Conservation (phyloP, 148 eudicot genomes). For the Amaranthus cruentus region DNA sequence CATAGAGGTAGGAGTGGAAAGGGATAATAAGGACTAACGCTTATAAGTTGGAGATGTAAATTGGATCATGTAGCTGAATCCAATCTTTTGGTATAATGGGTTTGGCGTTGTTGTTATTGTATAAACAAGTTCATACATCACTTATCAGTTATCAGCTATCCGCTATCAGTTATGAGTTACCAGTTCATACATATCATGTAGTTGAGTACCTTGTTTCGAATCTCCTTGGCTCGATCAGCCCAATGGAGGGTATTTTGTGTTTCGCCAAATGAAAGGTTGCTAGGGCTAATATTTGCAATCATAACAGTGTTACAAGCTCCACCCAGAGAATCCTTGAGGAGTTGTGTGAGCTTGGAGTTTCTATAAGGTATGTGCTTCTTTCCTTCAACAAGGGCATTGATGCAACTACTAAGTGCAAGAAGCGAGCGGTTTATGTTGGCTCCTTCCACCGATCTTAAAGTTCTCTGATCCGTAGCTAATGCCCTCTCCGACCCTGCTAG, state of each 20-base stretch:
- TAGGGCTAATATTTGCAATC: conserved; percentile 88
- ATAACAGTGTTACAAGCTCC: conserved; percentile 89
- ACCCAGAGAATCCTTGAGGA: conserved; percentile 84
- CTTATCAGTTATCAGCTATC: too few relatives aligned
- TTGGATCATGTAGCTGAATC: too few relatives aligned
- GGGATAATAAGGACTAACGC: too few relatives aligned
- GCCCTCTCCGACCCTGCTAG: conserved; percentile 95
- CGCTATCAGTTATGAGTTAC: too few relatives aligned
- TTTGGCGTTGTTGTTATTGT: too few relatives aligned
- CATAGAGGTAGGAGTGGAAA: background rate
- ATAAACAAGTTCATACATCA: too few relatives aligned
- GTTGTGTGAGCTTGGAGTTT: conserved; percentile 89
- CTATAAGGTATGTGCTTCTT: conserved; percentile 89
- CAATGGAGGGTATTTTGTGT: conserved; percentile 95
- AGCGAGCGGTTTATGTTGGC: conserved; percentile 83
- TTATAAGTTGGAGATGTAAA: too few relatives aligned
- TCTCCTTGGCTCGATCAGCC: conserved; percentile 95
- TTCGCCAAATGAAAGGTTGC: conserved; percentile 70
- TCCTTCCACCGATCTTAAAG: conserved; percentile 76
- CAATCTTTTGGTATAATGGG: too few relatives aligned
- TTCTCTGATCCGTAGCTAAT: conserved; percentile 81
- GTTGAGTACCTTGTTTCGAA: conserved; percentile 57
- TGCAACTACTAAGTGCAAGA: conserved; percentile 89
- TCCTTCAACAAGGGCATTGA: conserved; percentile 87
- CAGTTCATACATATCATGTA: too few relatives aligned